Evolutionary conservation across 306 rosid genomes (phyloP).

Genomic region (Senna tora): DNA sequence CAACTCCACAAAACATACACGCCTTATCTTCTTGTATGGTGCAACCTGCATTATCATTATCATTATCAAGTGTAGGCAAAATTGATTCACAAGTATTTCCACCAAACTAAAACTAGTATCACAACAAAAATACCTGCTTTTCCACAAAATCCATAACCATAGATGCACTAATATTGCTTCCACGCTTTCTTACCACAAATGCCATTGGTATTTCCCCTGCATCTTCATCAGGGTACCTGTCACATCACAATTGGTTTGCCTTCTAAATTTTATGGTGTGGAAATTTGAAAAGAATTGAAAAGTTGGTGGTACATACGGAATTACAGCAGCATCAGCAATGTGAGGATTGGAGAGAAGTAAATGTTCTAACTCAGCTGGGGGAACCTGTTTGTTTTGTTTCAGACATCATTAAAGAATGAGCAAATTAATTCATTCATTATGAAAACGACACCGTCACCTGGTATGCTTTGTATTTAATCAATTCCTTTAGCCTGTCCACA

Average conservation of each 20-base stretch:
- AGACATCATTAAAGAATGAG: slow-evolving; percentile 2
- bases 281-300: not conserved
- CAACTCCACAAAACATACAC: slow-evolving; percentile 60
- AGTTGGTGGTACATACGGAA: slow-evolving; percentile 72
- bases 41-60: slow-evolving; percentile 60
- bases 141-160: slow-evolving; percentile 68
- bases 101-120: slow-evolving; percentile 14
- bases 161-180: slow-evolving; percentile 65
- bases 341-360: slow-evolving; percentile 66
- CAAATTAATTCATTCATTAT: too few species aligned
- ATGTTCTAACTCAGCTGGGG: slow-evolving; percentile 89
- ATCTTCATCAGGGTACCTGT: slow-evolving; percentile 84
- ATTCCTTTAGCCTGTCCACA: slow-evolving; percentile 84
- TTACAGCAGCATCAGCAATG: slow-evolving; percentile 78
- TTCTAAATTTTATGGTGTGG: too few species aligned
- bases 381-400: slow-evolving; percentile 61
- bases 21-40: slow-evolving; percentile 87
- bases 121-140: slow-evolving; percentile 60
- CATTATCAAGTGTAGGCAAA: not conserved
- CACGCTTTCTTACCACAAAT: slow-evolving; percentile 75
- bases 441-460: slow-evolving; percentile 76
- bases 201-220: slow-evolving; percentile 92
- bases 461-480: slow-evolving; percentile 92
- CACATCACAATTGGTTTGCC: too few species aligned
- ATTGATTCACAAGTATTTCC: not conserved